phyloP scores from a whole-genome alignment of 352 stramenopile species.

The Aphanomyces cochlioides region DNA sequence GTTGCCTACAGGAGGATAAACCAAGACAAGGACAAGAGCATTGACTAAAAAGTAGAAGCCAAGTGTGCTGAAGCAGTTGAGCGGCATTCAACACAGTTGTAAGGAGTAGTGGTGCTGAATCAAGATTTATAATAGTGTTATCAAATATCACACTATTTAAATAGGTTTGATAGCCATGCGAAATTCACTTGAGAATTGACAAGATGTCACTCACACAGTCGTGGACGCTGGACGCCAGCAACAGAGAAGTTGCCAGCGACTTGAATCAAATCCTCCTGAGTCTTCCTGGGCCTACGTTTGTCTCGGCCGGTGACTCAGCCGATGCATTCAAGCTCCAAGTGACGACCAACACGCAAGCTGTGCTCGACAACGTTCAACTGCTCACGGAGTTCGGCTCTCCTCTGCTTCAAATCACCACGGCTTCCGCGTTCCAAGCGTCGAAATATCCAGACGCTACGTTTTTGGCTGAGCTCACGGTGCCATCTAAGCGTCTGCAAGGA shows the following conservation, averaged over 20 bases:
- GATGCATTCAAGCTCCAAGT: constrained; percentile 4
- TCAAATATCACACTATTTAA: too few species aligned
- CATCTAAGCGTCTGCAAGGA: constrained; percentile 10
- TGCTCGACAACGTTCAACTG: constrained; percentile 22
- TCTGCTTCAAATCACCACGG: constrained; percentile 5
- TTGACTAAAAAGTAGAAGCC: too few species aligned
- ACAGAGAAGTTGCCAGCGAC: constrained; percentile 3
- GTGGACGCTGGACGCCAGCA: constrained; percentile 15
- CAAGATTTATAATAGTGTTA: too few species aligned
- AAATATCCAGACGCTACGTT: constrained; percentile 20
- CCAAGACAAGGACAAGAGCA: too few species aligned
- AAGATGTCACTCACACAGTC: constrained; percentile 10
- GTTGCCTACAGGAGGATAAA: too few species aligned
- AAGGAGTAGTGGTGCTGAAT: too few species aligned
- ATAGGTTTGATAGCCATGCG: too few species aligned
- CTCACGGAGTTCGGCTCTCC: constrained; percentile 18
- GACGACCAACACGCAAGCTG: constrained; percentile 18
- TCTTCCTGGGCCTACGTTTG: constrained; percentile 14
- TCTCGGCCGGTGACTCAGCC: not conserved
- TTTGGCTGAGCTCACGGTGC: constrained; percentile 8
- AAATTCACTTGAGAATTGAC: too few species aligned
- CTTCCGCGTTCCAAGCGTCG: not conserved
- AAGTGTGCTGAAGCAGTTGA: too few species aligned
- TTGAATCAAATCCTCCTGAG: constrained; percentile 10
- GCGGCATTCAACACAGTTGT: too few species aligned